phyloP scores from a whole-genome alignment of 129 eudicot genomes.

The Oenanthe sinensis region DNA sequence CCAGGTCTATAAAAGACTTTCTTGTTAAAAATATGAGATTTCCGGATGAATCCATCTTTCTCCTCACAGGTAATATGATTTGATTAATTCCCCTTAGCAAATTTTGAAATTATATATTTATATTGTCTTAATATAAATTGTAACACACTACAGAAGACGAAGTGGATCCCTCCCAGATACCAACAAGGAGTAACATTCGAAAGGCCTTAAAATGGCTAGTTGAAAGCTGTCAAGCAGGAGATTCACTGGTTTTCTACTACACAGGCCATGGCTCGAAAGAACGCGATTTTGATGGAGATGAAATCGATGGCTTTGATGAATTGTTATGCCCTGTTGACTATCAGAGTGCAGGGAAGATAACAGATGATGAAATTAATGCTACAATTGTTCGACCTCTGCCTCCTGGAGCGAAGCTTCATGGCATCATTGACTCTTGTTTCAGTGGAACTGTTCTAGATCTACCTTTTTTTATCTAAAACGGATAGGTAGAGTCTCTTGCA shows the following conservation, averaged over 20 bases:
- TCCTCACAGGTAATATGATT: conserved; percentile 51
- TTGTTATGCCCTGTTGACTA: conserved; percentile 65
- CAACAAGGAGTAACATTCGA: conserved; percentile 48
- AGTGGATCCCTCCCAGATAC: conserved; percentile 32
- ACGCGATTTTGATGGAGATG: conserved; percentile 47
- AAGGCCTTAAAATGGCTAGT: conserved; percentile 51
- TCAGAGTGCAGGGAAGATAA: conserved; percentile 47
- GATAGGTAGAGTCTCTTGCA: conserved; percentile 2
- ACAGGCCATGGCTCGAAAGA: conserved; percentile 60
- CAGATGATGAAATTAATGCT: conserved; percentile 67
- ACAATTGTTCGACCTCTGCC: conserved; percentile 62
- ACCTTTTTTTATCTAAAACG: conserved; percentile 44
- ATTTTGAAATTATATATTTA: neutral
- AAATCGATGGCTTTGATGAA: conserved; percentile 62
- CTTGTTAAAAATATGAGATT: conserved; percentile 37
- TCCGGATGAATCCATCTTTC: conserved; percentile 38
- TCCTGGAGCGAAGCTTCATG: conserved; percentile 55
- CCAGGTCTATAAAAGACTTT: conserved; percentile 30
- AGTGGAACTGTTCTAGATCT: conserved; percentile 68
- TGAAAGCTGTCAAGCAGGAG: conserved; percentile 56
- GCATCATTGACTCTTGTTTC: conserved; percentile 63
- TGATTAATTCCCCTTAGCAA: neutral
- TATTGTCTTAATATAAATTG: neutral
- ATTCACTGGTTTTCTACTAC: conserved; percentile 74
- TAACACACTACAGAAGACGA: conserved; percentile 39